Conservation (phyloP, 2,329 filamentous ascomycete genomes). For the Pseudogymnoascus sp. region DNA sequence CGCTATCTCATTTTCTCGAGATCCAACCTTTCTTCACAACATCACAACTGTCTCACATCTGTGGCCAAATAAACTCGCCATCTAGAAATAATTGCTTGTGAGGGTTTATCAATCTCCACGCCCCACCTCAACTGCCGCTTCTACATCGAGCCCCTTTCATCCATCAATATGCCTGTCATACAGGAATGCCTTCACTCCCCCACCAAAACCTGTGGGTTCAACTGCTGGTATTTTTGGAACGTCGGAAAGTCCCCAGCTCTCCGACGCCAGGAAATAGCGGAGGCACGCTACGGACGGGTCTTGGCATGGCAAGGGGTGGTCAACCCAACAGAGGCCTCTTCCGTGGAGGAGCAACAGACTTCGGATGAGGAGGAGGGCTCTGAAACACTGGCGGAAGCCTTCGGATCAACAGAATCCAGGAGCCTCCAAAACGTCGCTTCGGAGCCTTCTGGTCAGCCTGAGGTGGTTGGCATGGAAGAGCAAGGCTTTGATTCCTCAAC, state of each 20-base stretch:
- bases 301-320: background rate
- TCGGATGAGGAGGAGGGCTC: background rate
- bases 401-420: background rate
- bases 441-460: background rate
- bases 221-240: background rate
- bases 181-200: background rate
- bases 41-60: background rate
- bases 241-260: background rate
- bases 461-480: background rate
- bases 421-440: background rate
- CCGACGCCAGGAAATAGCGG: background rate
- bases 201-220: background rate
- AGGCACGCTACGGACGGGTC: background rate
- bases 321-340: background rate
- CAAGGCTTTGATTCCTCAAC: background rate
- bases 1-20: background rate
- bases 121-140: background rate
- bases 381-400: background rate
- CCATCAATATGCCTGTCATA: background rate
- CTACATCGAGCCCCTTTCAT: background rate
- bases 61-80: background rate
- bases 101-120: background rate
- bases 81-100: background rate
- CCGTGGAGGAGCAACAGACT: background rate
- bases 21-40: background rate